A percentile compares a stretch with the other conserved stretches of the same genome.
Evolutionary conservation across 2,329 filamentous ascomycete genomes (phyloP).

Genomic region (Sclerotinia sclerotiorum): DNA sequence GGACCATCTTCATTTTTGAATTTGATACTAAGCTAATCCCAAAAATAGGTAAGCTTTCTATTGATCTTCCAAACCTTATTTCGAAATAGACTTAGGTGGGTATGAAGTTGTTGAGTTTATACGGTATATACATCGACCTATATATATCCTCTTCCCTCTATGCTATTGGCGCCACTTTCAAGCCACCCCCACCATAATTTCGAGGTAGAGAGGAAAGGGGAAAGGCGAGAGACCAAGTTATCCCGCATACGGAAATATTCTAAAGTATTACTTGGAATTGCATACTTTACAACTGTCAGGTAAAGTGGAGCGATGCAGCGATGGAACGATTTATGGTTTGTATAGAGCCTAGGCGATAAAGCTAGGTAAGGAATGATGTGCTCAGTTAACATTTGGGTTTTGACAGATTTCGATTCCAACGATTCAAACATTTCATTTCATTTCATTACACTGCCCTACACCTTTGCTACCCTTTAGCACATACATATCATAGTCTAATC

Average conservation of each 20-base stretch:
- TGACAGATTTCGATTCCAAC: neutral
- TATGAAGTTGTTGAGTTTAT: too few species aligned
- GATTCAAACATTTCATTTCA: neutral
- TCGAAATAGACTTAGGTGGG: too few species aligned
- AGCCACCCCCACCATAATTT: conserved; percentile 13
- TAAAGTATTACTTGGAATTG: neutral
- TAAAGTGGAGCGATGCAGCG: neutral
- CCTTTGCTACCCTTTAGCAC: neutral
- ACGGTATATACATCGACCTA: too few species aligned
- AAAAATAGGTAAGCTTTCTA: too few species aligned
- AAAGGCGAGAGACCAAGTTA: too few species aligned
- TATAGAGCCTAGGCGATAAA: neutral
- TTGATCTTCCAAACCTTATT: too few species aligned
- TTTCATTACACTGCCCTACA: conserved; percentile 17
- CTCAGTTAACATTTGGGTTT: neutral
- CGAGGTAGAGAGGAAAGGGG: neutral
- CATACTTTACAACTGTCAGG: neutral
- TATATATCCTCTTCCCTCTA: too few species aligned
- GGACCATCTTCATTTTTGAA: too few species aligned
- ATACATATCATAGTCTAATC: neutral
- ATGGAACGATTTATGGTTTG: neutral
- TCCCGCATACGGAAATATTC: neutral
- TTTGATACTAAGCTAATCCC: too few species aligned
- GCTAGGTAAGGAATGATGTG: neutral
- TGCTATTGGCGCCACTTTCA: neutral